phyloP scores from a whole-genome alignment of 257 asterid genomes.

The Scutellaria baicalensis region DNA sequence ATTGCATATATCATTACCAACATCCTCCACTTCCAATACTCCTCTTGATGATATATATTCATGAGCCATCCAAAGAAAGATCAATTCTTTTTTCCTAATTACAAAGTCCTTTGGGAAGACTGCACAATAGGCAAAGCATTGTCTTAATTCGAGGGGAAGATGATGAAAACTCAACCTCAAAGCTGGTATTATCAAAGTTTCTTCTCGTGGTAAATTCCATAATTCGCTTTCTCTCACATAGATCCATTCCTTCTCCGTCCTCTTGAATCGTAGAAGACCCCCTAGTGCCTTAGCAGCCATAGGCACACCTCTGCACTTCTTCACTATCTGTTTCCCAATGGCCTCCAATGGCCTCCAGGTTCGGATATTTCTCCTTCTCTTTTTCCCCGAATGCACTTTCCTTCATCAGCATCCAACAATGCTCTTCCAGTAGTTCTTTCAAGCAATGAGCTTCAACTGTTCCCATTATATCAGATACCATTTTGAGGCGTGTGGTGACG shows the following conservation, averaged over 20 bases:
- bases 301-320: conserved; percentile 1
- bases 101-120: not conserved
- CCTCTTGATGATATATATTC: conserved; percentile 19
- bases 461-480: not conserved
- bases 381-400: conserved; percentile 14
- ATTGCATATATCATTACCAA: conserved; percentile 22
- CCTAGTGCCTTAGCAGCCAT: conserved; percentile 25
- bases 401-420: conserved; percentile 23
- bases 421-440: not conserved
- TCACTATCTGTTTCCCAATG: not conserved
- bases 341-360: not conserved
- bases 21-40: conserved; percentile 7
- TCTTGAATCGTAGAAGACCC: conserved; percentile 14
- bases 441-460: conserved; percentile 10
- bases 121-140: conserved; percentile 14
- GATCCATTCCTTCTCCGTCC: conserved; percentile 17
- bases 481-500: conserved; percentile 21
- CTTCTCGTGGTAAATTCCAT: conserved; percentile 4
- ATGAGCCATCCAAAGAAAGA: conserved; percentile 23
- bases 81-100: not conserved
- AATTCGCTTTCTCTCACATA: conserved; percentile 5
- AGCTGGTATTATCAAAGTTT: conserved; percentile 10
- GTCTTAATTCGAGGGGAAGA: conserved; percentile 20
- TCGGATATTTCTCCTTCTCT: too few species aligned
- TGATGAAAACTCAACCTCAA: conserved; percentile 28